Evolutionary conservation across 257 asterid genomes (phyloP), one percentile per base, ranked within the genome.

Genomic region (Rauvolfia tetraphylla): DNA sequence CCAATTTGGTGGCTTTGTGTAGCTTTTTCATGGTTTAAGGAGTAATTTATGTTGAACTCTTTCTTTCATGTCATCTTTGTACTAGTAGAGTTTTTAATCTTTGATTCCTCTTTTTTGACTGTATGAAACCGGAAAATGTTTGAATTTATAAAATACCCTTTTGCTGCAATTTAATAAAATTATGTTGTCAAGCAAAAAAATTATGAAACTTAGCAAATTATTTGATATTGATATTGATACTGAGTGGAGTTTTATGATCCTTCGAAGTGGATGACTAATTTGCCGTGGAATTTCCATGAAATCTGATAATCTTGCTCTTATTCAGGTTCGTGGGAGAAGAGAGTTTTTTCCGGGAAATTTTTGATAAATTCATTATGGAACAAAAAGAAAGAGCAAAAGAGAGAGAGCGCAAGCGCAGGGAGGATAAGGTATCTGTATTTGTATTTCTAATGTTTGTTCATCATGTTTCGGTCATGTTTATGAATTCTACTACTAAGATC

Each of bases 381-480:
- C 89, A 86, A 14, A 93, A 89, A 84, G 98, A 82, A 65, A 91
- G 85, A 87, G 88, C 88, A 42, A 95, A 88, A 82, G 97, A 91
- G 77, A 95, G 88, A 85, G 98, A 95, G 73, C 81, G 93, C 36
- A 91, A 79, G 86, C 91, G 94, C n/a, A 89, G 87, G 87, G 98
- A 93, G 70, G 97, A 89, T 56, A 95, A 89, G 92, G 97, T 90
- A 80, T 51, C 75, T 79, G 61, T 72, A 25, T 62, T 48, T 69
- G 51, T 78, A 7, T 63, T 79, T 48, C 31, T 20, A 18, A 14
- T 46, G 18, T 66, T 54, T 59, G 51, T 49, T 23, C 22, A 71
- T 38, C 38, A 15, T 8, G 27, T 36, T 14, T 25, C 42, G 25
- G 18, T 58, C 23, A 27, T 61, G 31, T 49, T 29, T 65, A 7